These are phyloP conservation scores for Penicillium paxilli DNA, from an alignment of 495 filamentous ascomycete species.

Conservation along the genomic window DNA sequence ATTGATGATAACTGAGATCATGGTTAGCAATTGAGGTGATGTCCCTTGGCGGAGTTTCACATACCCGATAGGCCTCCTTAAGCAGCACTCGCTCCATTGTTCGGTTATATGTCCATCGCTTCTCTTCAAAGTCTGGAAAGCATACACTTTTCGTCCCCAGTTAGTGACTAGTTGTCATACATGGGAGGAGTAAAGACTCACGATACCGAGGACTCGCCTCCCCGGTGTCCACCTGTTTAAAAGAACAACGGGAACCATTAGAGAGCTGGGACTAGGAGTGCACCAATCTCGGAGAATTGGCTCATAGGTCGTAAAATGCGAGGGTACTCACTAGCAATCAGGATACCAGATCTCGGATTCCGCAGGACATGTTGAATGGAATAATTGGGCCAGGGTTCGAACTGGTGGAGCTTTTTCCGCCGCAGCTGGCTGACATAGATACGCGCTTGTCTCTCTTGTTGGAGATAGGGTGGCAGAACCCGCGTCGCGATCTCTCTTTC, in stretches of 20 bases:
- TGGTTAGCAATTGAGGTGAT: slow-evolving; percentile 2
- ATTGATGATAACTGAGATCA: slow-evolving; percentile 36
- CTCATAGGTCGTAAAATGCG: no score
- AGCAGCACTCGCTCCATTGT: slow-evolving; percentile 40
- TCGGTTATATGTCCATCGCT: slow-evolving; percentile 35
- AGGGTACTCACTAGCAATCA: slow-evolving; percentile 41
- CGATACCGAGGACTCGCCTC: slow-evolving; percentile 36
- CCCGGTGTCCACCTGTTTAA: slow-evolving; percentile 31
- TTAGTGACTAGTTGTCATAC: not conserved
- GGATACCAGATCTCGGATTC: slow-evolving; percentile 33
- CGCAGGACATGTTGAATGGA: slow-evolving; percentile 38
- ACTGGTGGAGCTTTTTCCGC: slow-evolving; percentile 32
- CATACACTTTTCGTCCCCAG: slow-evolving; percentile 29
- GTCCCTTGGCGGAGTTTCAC: not conserved
- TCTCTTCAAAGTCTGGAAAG: slow-evolving; percentile 37
- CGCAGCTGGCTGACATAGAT: slow-evolving; percentile 36
- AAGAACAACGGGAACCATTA: not conserved
- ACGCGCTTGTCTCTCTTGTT: slow-evolving; percentile 27
- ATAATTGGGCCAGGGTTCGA: slow-evolving; percentile 35
- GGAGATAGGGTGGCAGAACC: slow-evolving; percentile 9
- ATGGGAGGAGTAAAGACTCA: slow-evolving; percentile 14
- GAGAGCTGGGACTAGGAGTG: not conserved
- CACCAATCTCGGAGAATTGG: no score
- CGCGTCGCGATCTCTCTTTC: slow-evolving; percentile 29
- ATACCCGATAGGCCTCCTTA: slow-evolving; percentile 37